Evolutionary conservation across 2,329 filamentous ascomycete species (phyloP), one percentile per base, ranked within the genome.

Genomic region (Lachnellula hyalina): DNA sequence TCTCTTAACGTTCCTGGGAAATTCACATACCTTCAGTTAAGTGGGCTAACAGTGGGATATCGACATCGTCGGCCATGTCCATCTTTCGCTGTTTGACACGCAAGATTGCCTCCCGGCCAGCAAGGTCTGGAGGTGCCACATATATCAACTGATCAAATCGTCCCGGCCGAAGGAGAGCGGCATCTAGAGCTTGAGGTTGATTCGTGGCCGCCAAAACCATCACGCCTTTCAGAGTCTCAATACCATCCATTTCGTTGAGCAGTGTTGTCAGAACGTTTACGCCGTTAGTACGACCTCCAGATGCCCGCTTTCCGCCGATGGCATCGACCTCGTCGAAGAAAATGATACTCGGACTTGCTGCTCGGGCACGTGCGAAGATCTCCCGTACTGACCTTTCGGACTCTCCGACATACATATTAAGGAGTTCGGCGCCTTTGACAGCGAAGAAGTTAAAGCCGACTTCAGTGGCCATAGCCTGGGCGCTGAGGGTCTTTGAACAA

Each of bases 281-380:
- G 1, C 86, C 82, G 40, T 68, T 73, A 12, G 70, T 73, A 17
- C 74, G 70, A 5, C 72, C 70, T 3, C 76, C 76, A 25, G 76
- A 76, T 51, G 77, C 74, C 19, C 77, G 74, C 41, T 74, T 67
- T 41, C 66, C 71, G 48, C 72, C 78, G 59, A 97, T 93, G 4
- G 89, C 85, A 72, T 97, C 92, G 64, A 97, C 94, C 71, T 97
- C 92, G 69, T 97, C 92, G 62, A 96, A 96, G 77, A 96, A 97
- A 65, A 97, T 91, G 72, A 96, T 93, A 68, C 89, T 91, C 0
- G 93, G 93, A 50, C 86, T 85, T 8, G 91, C 92, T n/a, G 87
- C 85, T 42, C 88, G 81, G 1, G 93, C 93, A 63, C 92, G 89
- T 51, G 86, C 81, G 69, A 97, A 96, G 1, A 96, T 83, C 53